Percentiles rank a stretch among this genome's conserved stretches.
phyloP scores from a whole-genome alignment of 2,329 filamentous ascomycete species.

The Cladophialophora chaetospira region DNA sequence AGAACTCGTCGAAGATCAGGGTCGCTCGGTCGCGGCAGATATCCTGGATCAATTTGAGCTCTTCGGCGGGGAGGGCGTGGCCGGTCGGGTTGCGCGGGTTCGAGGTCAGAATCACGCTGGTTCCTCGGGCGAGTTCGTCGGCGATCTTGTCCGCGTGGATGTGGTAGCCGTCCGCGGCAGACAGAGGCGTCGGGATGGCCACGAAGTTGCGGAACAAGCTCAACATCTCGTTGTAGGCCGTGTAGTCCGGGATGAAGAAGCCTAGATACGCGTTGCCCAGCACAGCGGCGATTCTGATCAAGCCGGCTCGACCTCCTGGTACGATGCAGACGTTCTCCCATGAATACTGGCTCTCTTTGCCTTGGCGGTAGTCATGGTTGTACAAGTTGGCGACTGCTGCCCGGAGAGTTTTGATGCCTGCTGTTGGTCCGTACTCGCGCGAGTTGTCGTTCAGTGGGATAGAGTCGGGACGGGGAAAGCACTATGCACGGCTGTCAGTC shows the following conservation, averaged over 20 bases:
- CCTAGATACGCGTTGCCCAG: conserved; percentile 88
- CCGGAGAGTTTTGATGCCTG: conserved; percentile 86
- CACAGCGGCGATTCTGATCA: conserved; percentile 93
- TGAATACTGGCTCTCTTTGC: conserved; percentile 85
- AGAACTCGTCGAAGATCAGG: conserved; percentile 95
- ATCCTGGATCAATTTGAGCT: conserved; percentile 87
- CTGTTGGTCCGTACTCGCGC: conserved; percentile 89
- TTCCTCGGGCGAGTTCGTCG: conserved; percentile 84
- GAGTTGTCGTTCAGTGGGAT: conserved; percentile 78
- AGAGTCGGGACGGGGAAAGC: conserved; percentile 76
- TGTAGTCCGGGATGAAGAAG: conserved; percentile 95
- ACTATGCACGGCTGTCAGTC: conserved; percentile 40
- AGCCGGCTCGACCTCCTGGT: conserved; percentile 77
- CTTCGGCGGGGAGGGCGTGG: conserved; percentile 78
- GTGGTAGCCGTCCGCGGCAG: conserved; percentile 84
- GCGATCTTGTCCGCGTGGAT: conserved; percentile 92
- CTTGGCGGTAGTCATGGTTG: conserved; percentile 87
- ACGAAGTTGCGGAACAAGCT: conserved; percentile 93
- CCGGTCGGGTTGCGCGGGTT: conserved; percentile 96
- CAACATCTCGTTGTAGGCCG: conserved; percentile 94
- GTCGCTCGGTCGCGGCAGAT: conserved; percentile 89
- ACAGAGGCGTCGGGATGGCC: conserved; percentile 81
- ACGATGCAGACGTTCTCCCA: conserved; percentile 99
- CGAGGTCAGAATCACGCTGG: conserved; percentile 86
- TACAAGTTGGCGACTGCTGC: conserved; percentile 89